phyloP scores from a whole-genome alignment of 371 early-diverging fungal species.

The Batkoa obscura region DNA sequence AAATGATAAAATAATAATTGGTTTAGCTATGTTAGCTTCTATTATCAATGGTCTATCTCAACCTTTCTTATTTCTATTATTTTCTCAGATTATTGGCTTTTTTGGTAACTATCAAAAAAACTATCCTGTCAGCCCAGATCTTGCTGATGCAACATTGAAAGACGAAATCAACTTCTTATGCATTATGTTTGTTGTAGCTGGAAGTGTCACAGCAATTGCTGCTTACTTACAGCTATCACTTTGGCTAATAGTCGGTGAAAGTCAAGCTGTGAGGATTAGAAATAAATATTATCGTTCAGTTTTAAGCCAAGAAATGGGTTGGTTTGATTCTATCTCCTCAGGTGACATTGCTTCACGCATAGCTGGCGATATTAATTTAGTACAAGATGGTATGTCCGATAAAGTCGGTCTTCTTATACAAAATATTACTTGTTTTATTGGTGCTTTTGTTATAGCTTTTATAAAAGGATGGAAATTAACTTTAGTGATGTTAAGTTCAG shows the following conservation, averaged over 20 bases:
- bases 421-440: conserved; percentile 29
- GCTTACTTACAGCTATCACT: conserved; percentile 13
- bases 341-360: conserved; percentile 44
- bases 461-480: conserved; percentile 4
- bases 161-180: conserved; percentile 40
- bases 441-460: conserved; percentile 24
- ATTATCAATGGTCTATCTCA: background rate
- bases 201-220: conserved; percentile 25
- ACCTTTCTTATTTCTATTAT: background rate
- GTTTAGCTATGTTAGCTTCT: background rate
- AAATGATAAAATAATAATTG: conserved; percentile 9
- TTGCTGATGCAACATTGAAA: conserved; percentile 40
- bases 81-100: background rate
- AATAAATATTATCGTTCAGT: conserved; percentile 27
- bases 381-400: conserved; percentile 41
- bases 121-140: conserved; percentile 33
- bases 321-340: conserved; percentile 30
- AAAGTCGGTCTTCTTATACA: conserved; percentile 36
- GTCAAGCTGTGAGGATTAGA: conserved; percentile 20
- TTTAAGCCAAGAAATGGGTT: conserved; percentile 48
- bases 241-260: conserved; percentile 29
- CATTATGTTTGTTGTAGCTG: conserved; percentile 23
- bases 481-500: background rate
- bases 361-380: conserved; percentile 25
- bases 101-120: conserved; percentile 12